A percentile compares a stretch with the other conserved stretches of the same genome.
These are phyloP conservation scores for Phytophthora sp. DNA, from an alignment of 352 stramenopile species.

Conservation along the genomic window DNA sequence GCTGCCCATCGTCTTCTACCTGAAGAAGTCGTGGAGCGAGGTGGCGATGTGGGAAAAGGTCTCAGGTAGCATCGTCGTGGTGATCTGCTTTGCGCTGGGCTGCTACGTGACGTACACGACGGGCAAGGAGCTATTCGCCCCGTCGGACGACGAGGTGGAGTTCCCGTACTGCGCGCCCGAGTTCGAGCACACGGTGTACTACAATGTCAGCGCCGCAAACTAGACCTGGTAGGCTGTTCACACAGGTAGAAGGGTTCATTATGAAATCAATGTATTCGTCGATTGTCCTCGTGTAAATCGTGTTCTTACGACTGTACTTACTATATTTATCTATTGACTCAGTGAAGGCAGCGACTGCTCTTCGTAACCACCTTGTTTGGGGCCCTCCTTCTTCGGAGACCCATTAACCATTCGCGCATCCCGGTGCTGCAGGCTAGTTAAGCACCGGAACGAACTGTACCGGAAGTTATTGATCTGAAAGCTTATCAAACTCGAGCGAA, in stretches of 20 bases:
- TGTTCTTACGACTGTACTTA: too few relatives aligned
- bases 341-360: too few relatives aligned
- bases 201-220: slow-evolving; percentile 26
- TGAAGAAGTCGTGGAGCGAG: slow-evolving; percentile 26
- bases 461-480: too few relatives aligned
- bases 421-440: too few relatives aligned
- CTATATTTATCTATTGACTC: too few relatives aligned
- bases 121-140: slow-evolving; percentile 21
- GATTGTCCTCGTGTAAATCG: too few relatives aligned
- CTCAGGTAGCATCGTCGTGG: slow-evolving; percentile 8
- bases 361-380: too few relatives aligned
- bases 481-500: too few relatives aligned
- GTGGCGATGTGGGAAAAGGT: slow-evolving; percentile 21
- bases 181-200: slow-evolving; percentile 33
- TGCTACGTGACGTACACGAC: slow-evolving; percentile 43
- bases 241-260: neutral
- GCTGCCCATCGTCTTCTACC: slow-evolving; percentile 8
- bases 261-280: too few relatives aligned
- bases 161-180: slow-evolving; percentile 21
- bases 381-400: too few relatives aligned
- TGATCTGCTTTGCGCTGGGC: slow-evolving; percentile 28
- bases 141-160: slow-evolving; percentile 5
- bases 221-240: neutral
- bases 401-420: too few relatives aligned
- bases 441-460: too few relatives aligned